These are phyloP conservation scores for Canavalia ensiformis DNA, from an alignment of 306 rosid genomes.

Conservation along the genomic window DNA sequence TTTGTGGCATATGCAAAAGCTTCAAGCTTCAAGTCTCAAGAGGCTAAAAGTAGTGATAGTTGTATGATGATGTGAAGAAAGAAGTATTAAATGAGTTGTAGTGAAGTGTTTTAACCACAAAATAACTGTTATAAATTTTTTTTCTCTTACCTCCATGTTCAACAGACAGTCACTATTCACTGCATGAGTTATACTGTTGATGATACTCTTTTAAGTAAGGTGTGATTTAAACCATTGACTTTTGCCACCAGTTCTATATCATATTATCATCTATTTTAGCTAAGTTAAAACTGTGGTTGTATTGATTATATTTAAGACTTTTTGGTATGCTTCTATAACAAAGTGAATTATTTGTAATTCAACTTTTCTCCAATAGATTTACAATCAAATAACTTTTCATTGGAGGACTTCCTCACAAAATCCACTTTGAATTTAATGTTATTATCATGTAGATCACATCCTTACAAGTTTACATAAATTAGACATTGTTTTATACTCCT, in stretches of 20 bases:
- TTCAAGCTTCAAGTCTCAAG: neutral
- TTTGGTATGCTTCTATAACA: neutral
- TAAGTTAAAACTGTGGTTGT: constrained; percentile 3
- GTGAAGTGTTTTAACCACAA: constrained; percentile 2
- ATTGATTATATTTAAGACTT: constrained; percentile 12
- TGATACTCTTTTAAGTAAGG: constrained; percentile 11
- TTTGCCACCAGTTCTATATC: constrained; percentile 6
- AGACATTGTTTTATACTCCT: neutral
- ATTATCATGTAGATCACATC: neutral
- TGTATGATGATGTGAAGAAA: neutral
- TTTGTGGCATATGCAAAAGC: constrained; percentile 11
- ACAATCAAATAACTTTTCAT: constrained; percentile 1
- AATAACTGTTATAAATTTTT: neutral
- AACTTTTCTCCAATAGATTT: neutral
- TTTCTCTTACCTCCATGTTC: neutral
- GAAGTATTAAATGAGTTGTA: neutral
- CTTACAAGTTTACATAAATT: neutral
- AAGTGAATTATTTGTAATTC: neutral
- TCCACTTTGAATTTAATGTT: constrained; percentile 1
- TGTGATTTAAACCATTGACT: constrained; percentile 13
- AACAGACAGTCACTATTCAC: neutral
- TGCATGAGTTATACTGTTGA: constrained; percentile 25
- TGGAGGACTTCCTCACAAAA: neutral
- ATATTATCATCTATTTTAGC: constrained; percentile 12
- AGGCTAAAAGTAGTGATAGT: constrained; percentile 14